Conservation (phyloP, 2,329 filamentous ascomycete species). For the Teratosphaeria destructans region DNA sequence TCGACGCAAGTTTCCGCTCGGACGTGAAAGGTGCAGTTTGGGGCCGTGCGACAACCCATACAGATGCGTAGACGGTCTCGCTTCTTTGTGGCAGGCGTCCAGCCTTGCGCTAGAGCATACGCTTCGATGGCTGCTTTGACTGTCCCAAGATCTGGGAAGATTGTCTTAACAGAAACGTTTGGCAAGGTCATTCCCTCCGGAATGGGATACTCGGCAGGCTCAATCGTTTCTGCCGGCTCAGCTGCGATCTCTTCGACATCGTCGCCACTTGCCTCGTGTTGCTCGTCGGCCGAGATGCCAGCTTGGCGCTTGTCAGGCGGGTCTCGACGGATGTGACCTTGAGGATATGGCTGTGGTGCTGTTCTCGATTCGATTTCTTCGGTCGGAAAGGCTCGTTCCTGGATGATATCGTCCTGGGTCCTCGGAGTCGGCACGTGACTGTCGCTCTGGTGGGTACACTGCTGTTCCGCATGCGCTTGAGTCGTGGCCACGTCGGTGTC, state of each 20-base stretch:
- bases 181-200: background rate
- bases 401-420: background rate
- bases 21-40: slow-evolving; percentile 2
- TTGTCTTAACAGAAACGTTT: background rate
- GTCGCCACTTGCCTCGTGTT: background rate
- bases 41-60: slow-evolving; percentile 2
- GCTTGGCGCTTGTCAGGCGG: background rate
- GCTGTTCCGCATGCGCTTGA: background rate
- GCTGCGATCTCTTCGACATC: background rate
- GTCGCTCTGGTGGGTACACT: background rate
- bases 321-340: background rate
- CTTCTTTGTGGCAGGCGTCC: slow-evolving; percentile 3
- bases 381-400: background rate
- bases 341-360: background rate
- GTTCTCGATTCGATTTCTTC: background rate
- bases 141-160: background rate
- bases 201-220: slow-evolving; percentile 1
- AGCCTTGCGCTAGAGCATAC: slow-evolving; percentile 2
- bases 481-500: background rate
- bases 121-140: slow-evolving; percentile 1
- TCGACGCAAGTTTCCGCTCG: slow-evolving; percentile 2
- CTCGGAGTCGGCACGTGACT: background rate
- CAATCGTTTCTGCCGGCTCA: background rate
- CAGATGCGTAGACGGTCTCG: slow-evolving; percentile 2
- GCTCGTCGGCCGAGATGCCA: background rate